These are phyloP conservation scores for Keithomyces neogunnii DNA, from an alignment of 2,329 filamentous ascomycete genomes.

Conservation along the genomic window DNA sequence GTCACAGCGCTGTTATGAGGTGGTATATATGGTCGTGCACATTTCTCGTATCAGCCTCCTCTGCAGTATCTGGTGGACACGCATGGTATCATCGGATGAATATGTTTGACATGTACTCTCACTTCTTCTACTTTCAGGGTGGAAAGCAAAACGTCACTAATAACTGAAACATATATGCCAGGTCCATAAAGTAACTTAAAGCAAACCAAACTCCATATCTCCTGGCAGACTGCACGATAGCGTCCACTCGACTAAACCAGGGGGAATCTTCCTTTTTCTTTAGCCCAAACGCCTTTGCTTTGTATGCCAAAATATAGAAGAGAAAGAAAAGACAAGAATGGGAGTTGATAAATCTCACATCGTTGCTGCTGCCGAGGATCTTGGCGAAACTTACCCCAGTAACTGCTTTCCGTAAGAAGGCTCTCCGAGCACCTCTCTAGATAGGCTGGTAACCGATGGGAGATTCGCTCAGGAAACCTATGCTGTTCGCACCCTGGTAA, in stretches of 20 bases:
- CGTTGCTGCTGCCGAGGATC: neutral
- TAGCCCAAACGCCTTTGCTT: constrained; percentile 14
- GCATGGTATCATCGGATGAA: no score
- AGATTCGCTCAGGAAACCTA: constrained; percentile 16
- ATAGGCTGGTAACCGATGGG: constrained; percentile 12
- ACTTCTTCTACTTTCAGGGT: neutral
- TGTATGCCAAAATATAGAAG: constrained; percentile 8
- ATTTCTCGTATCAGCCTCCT: no score
- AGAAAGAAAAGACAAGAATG: constrained; percentile 1
- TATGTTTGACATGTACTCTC: no score
- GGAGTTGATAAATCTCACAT: neutral
- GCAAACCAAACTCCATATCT: neutral
- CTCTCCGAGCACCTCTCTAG: neutral
- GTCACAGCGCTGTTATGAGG: no score
- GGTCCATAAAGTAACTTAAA: neutral
- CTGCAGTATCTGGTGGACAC: no score
- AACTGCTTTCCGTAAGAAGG: neutral
- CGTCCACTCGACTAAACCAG: constrained; percentile 5
- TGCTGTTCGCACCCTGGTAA: constrained; percentile 9
- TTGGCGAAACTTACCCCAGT: neutral
- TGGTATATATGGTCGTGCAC: no score
- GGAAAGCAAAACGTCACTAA: neutral
- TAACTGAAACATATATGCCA: neutral
- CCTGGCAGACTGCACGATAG: neutral
- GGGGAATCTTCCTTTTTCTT: constrained; percentile 19